A percentile compares a stretch with the other conserved stretches of the same genome.
Conservation (phyloP, 345 rosid genomes). For the Laguncularia racemosa region DNA sequence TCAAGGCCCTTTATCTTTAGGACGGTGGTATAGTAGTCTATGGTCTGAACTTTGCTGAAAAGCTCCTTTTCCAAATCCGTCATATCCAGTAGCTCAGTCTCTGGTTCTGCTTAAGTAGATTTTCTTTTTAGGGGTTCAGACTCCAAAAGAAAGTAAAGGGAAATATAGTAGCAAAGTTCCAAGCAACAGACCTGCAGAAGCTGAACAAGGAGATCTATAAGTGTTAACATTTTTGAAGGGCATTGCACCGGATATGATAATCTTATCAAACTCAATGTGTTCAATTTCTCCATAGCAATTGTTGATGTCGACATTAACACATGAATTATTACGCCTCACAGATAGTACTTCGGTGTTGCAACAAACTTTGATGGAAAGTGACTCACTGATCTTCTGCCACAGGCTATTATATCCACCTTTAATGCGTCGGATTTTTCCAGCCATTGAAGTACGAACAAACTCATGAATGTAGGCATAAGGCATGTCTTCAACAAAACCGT, state of each 20-base stretch:
- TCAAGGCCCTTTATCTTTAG: slow-evolving; percentile 50
- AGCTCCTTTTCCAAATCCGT: slow-evolving; percentile 43
- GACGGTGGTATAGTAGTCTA: slow-evolving; percentile 61
- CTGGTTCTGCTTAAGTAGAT: slow-evolving; percentile 31
- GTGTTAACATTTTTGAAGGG: slow-evolving; percentile 38
- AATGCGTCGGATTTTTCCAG: slow-evolving; percentile 58
- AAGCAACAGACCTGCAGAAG: slow-evolving; percentile 28
- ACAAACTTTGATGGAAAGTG: slow-evolving; percentile 35
- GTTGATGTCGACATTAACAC: slow-evolving; percentile 29
- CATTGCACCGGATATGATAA: slow-evolving; percentile 50
- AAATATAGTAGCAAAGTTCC: background rate
- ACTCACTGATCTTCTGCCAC: slow-evolving; percentile 41
- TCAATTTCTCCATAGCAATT: slow-evolving; percentile 25
- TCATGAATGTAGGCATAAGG: slow-evolving; percentile 63
- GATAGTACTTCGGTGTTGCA: slow-evolving; percentile 41
- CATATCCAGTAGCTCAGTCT: slow-evolving; percentile 34
- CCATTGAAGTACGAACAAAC: slow-evolving; percentile 66
- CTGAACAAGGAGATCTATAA: slow-evolving; percentile 35
- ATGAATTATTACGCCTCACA: slow-evolving; percentile 25
- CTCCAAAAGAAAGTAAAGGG: background rate
- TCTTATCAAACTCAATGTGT: slow-evolving; percentile 45
- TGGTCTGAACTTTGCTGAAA: slow-evolving; percentile 49
- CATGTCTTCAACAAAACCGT: slow-evolving; percentile 65
- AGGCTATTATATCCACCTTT: slow-evolving; percentile 52
- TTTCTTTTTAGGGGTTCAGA: slow-evolving; percentile 3